Conservation (phyloP, 306 rosid genomes). For the Echinosophora koreensis region DNA sequence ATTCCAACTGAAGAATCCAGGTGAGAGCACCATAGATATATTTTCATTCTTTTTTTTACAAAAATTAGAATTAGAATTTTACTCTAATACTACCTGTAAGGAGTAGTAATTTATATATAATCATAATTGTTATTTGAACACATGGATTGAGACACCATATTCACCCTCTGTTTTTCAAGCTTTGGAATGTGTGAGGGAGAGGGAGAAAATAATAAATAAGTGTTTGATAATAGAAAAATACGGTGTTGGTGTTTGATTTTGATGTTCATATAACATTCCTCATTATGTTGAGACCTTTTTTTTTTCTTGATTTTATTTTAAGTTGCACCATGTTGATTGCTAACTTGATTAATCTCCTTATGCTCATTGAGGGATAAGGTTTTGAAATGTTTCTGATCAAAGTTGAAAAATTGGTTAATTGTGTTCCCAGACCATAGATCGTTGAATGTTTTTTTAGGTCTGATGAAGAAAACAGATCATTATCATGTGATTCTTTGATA, state of each 20-base stretch:
- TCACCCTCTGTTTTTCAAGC: no score
- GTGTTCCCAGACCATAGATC: not conserved
- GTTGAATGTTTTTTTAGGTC: not conserved
- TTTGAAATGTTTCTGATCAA: not conserved
- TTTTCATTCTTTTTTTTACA: not conserved
- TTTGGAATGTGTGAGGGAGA: no score
- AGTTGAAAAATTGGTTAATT: not conserved
- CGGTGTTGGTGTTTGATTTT: no score
- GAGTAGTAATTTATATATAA: no score
- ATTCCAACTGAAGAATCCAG: slow-evolving; percentile 86
- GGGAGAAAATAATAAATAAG: no score
- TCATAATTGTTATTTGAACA: no score
- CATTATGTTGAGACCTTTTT: not conserved
- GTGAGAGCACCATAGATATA: slow-evolving; percentile 46
- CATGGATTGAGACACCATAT: no score
- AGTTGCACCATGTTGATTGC: not conserved
- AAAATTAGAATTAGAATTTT: not conserved
- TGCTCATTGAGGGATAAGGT: not conserved
- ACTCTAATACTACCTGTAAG: no score
- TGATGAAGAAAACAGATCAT: not conserved
- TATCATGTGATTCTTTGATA: not conserved
- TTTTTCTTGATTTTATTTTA: not conserved
- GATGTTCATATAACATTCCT: no score
- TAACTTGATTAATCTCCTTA: not conserved
- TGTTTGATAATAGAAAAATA: no score